Evolutionary conservation across 352 stramenopile species (phyloP).

Genomic region (Globisporangium acanthophoron): DNA sequence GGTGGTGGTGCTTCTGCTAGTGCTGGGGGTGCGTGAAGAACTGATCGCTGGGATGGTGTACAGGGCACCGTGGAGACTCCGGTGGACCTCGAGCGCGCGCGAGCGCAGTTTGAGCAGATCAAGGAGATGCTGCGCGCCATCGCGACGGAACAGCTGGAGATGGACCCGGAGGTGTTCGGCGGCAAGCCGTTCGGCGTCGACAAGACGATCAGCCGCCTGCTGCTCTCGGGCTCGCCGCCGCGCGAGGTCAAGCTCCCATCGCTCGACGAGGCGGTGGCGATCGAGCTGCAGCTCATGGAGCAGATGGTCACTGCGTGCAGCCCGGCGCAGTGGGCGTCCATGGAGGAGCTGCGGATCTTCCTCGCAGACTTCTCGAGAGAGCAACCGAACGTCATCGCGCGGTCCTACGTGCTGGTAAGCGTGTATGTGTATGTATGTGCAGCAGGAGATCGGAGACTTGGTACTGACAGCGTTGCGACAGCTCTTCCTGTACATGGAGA

Average conservation of each 20-base stretch:
- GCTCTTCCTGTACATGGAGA: slow-evolving; percentile 82
- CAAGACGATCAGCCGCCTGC: slow-evolving; percentile 58
- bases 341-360: slow-evolving; percentile 81
- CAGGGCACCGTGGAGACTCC: slow-evolving; percentile 38
- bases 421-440: slow-evolving; percentile 29
- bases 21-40: too few species aligned
- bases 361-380: slow-evolving; percentile 66
- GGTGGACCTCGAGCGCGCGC: slow-evolving; percentile 34
- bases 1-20: too few species aligned
- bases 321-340: slow-evolving; percentile 53
- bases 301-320: slow-evolving; percentile 60
- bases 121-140: slow-evolving; percentile 39
- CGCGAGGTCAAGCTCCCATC: slow-evolving; percentile 63
- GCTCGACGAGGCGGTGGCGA: slow-evolving; percentile 39
- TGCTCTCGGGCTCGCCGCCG: slow-evolving; percentile 63
- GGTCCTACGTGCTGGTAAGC: slow-evolving; percentile 80
- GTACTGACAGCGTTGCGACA: slow-evolving; percentile 10
- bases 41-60: too few species aligned
- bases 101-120: slow-evolving; percentile 32
- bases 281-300: slow-evolving; percentile 46
- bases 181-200: slow-evolving; percentile 75
- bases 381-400: slow-evolving; percentile 60
- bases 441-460: background rate
- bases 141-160: slow-evolving; percentile 53
- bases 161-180: slow-evolving; percentile 59